These are phyloP conservation scores for Setaria italica DNA, from an alignment of 202 grass and related monocot genomes.

Conservation along the genomic window DNA sequence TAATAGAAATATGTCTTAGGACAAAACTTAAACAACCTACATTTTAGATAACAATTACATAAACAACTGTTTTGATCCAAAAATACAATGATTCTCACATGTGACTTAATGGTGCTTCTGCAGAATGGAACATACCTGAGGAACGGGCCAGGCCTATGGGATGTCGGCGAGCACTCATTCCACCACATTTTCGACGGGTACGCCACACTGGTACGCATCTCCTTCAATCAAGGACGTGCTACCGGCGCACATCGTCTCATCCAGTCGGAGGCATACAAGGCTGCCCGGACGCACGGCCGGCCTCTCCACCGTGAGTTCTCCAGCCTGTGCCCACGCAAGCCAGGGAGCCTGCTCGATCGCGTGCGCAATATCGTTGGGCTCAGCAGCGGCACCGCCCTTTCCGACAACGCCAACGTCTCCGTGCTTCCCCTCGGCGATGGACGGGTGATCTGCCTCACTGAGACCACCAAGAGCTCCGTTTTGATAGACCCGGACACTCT, in stretches of 20 bases:
- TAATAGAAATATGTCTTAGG: too few relatives aligned
- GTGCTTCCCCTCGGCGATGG: slow-evolving; percentile 49
- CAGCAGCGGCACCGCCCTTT: slow-evolving; percentile 27
- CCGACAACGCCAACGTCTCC: slow-evolving; percentile 56
- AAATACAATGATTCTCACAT: neutral
- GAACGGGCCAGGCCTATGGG: slow-evolving; percentile 54
- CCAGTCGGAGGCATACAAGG: slow-evolving; percentile 52
- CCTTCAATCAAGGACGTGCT: slow-evolving; percentile 22
- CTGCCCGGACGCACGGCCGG: slow-evolving; percentile 22
- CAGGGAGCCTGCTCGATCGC: slow-evolving; percentile 34
- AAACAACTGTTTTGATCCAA: neutral
- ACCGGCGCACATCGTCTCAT: slow-evolving; percentile 43
- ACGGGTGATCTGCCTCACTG: slow-evolving; percentile 52
- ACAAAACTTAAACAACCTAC: too few relatives aligned
- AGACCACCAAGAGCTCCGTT: slow-evolving; percentile 43
- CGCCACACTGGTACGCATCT: slow-evolving; percentile 54
- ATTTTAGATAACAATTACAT: too few relatives aligned
- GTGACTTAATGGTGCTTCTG: neutral
- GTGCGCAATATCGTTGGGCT: slow-evolving; percentile 24
- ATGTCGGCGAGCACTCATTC: slow-evolving; percentile 42
- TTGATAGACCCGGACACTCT: slow-evolving; percentile 51
- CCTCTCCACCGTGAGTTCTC: slow-evolving; percentile 49
- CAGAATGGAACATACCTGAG: slow-evolving; percentile 60
- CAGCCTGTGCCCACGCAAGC: slow-evolving; percentile 21
- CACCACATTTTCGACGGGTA: slow-evolving; percentile 63